Base-by-base conservation (phyloP, 768 basidiomycete species). In the Mycena alexandri region DNA sequence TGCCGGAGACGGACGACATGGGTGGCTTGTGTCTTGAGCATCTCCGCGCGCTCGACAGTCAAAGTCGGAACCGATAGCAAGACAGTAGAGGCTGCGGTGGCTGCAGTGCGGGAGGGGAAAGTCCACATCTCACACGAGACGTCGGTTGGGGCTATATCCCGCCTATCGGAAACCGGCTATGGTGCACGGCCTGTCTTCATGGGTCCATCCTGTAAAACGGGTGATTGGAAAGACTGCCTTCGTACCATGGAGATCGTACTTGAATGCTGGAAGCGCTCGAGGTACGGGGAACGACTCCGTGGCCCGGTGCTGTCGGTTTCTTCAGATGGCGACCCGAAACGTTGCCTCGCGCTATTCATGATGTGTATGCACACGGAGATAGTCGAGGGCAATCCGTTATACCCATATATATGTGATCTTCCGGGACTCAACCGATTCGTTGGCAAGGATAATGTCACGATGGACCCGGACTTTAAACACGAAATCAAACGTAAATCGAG, bases 401-500 rank as follows among this genome's bases (percentile, higher is more conserved):
- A 59, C 38, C 44, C 58, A 21, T 67, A 52, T 43, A 44, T 75
- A 3, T 16, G 59, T 2, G 42, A 62, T 34, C 52, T 75, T 8
- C 44, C n/a, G 0, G 74, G 74, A 1, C 63, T 75, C 9, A 75
- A 75, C 34, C 72, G 64, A 1, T 33, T 33, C 3, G 58, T 61
- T 25, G 74, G 74, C 0, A 56, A 68, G n/a, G 41, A 61, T 42
- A 62, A 73, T 54, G 13, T 73, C 2, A 72, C 68, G 4, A 54
- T 19, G 29, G 71, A 70, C 52, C 60, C 70, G 42, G 74, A 75
- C 41, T 73, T 50, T 33, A 71, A 72, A 60, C 74, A 75, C 12
- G 44, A 46, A 3, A 2, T 46, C 5, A 46, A 46, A 22, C 44
- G 44, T 46, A n/a, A n/a, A n/a, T n/a, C n/a, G n/a, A n/a, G n/a